phyloP scores from a whole-genome alignment of 2,329 filamentous ascomycete species.

The Furcasterigmium furcatum region DNA sequence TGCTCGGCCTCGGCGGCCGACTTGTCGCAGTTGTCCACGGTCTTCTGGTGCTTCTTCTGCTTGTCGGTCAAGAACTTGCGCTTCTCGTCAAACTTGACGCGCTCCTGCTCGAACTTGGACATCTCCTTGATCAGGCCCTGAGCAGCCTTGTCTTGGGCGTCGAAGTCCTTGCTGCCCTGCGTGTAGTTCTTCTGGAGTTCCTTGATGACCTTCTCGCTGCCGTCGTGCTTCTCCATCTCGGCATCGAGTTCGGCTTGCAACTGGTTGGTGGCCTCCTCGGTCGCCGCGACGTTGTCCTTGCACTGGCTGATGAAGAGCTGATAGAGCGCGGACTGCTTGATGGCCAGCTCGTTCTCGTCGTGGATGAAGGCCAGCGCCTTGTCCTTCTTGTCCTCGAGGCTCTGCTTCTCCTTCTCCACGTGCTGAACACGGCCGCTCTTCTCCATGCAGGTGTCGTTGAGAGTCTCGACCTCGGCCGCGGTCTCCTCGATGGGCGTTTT shows the following conservation, averaged over 20 bases:
- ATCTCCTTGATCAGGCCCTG: slow-evolving; percentile 81
- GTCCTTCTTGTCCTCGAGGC: slow-evolving; percentile 94
- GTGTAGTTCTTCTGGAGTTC: slow-evolving; percentile 82
- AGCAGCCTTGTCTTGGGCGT: slow-evolving; percentile 75
- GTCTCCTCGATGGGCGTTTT: slow-evolving; percentile 96
- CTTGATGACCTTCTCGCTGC: slow-evolving; percentile 87
- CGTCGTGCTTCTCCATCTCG: slow-evolving; percentile 89
- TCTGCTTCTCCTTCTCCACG: slow-evolving; percentile 94
- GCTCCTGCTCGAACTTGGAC: slow-evolving; percentile 91
- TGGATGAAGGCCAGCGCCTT: slow-evolving; percentile 84
- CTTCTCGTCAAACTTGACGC: slow-evolving; percentile 97
- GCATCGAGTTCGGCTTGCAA: slow-evolving; percentile 83
- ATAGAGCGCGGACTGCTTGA: slow-evolving; percentile 89
- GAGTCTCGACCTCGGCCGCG: slow-evolving; percentile 80
- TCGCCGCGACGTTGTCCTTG: slow-evolving; percentile 82
- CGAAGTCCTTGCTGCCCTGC: slow-evolving; percentile 78
- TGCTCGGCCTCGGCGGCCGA: slow-evolving; percentile 72
- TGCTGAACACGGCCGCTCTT: slow-evolving; percentile 95
- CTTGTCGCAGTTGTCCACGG: slow-evolving; percentile 72
- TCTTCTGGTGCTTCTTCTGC: slow-evolving; percentile 92
- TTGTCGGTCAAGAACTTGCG: slow-evolving; percentile 89
- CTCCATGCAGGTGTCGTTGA: slow-evolving; percentile 93
- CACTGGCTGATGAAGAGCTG: slow-evolving; percentile 89
- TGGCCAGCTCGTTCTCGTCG: slow-evolving; percentile 87
- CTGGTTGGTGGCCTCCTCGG: slow-evolving; percentile 85